Evolutionary conservation across 768 basidiomycete genomes (phyloP).

Genomic region (Rhizopogon rudus): DNA sequence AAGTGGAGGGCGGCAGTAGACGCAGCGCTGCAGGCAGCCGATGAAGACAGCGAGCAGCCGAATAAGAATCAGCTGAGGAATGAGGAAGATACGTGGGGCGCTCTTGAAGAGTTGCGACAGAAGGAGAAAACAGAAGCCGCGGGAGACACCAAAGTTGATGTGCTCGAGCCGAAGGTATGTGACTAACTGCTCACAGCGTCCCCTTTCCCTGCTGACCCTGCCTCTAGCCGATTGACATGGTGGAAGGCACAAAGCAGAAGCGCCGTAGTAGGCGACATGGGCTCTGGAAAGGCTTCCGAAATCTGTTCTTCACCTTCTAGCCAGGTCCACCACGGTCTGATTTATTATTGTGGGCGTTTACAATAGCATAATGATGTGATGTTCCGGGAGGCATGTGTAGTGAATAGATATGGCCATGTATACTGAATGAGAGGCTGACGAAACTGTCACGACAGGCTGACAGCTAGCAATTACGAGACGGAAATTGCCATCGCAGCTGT

Average conservation of each 20-base stretch:
- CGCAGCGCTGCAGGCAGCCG: constrained; percentile 1
- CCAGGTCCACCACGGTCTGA: background rate
- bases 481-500: constrained; percentile 8
- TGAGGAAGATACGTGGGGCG: background rate
- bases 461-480: background rate
- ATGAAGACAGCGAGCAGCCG: background rate
- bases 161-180: background rate
- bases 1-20: background rate
- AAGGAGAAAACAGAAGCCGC: background rate
- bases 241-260: background rate
- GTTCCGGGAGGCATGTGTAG: background rate
- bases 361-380: background rate
- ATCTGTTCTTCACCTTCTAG: background rate
- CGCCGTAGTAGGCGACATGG: background rate
- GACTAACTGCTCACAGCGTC: background rate
- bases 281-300: constrained; percentile 1
- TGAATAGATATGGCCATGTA: background rate
- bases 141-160: too few species aligned
- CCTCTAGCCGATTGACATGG: background rate
- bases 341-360: background rate
- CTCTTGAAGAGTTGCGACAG: too few species aligned
- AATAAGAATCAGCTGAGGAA: background rate
- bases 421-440: background rate
- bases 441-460: background rate
- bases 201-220: background rate